Percentiles rank a stretch among this genome's conserved stretches.
phyloP scores from a whole-genome alignment of 2,329 filamentous ascomycete species.

The Botrytis elliptica region DNA sequence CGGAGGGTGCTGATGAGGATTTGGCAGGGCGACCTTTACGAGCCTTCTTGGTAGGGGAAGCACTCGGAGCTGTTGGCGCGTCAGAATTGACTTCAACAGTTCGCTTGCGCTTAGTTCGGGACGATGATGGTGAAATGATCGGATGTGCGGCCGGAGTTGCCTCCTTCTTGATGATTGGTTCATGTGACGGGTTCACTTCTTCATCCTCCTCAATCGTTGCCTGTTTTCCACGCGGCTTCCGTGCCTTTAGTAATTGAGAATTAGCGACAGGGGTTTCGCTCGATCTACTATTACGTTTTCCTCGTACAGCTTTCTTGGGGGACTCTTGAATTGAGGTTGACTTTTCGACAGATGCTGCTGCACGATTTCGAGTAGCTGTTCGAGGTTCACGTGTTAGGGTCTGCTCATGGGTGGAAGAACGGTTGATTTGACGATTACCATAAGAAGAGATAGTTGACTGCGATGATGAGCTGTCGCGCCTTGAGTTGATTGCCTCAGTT shows the following conservation, averaged over 20 bases:
- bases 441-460: constrained; percentile 24
- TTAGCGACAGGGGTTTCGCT: constrained; percentile 9
- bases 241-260: constrained; percentile 19
- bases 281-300: constrained; percentile 23
- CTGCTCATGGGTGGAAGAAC: constrained; percentile 24
- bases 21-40: constrained; percentile 17
- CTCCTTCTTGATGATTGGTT: constrained; percentile 20
- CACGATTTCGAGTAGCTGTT: constrained; percentile 10
- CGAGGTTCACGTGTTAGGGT: constrained; percentile 23
- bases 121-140: constrained; percentile 11
- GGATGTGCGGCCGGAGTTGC: background rate
- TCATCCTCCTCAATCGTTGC: constrained; percentile 9
- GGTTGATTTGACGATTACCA: constrained; percentile 23
- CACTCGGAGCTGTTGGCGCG: background rate
- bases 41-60: constrained; percentile 19
- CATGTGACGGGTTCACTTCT: background rate
- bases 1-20: constrained; percentile 2
- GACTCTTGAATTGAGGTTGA: constrained; percentile 4
- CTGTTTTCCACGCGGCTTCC: constrained; percentile 20
- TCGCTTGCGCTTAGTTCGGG: constrained; percentile 23
- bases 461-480: constrained; percentile 30
- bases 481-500: constrained; percentile 26
- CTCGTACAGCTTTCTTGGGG: constrained; percentile 7
- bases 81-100: constrained; percentile 15
- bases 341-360: constrained; percentile 6